These are phyloP conservation scores for Gymnopilus junonius DNA, from an alignment of 768 basidiomycete genomes.

Conservation along the genomic window DNA sequence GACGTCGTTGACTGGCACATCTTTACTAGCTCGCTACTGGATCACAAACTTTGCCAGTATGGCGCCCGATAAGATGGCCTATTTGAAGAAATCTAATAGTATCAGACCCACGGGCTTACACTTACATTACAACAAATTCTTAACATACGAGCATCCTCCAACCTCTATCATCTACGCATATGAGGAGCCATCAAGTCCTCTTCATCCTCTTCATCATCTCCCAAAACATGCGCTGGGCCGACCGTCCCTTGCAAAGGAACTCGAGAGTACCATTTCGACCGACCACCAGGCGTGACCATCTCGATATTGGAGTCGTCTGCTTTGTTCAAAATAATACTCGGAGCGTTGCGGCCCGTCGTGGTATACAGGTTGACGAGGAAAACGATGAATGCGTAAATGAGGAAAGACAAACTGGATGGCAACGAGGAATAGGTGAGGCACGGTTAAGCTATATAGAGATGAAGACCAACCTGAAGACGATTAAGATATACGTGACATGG, in stretches of 20 bases:
- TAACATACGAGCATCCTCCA: not conserved
- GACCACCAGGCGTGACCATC: constrained; percentile 28
- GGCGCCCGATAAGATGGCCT: not conserved
- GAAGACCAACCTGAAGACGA: constrained; percentile 72
- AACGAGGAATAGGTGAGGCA: not conserved
- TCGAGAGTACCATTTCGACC: constrained; percentile 67
- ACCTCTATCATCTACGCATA: constrained; percentile 8
- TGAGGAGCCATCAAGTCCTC: constrained; percentile 31
- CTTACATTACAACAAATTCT: constrained; percentile 7
- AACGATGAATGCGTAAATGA: constrained; percentile 75
- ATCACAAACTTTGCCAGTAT: not conserved
- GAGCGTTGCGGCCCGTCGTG: constrained; percentile 62
- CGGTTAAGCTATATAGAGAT: not conserved
- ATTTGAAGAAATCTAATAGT: not conserved
- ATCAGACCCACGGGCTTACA: not conserved
- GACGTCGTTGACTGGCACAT: too few relatives aligned
- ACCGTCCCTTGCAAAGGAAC: constrained; percentile 43
- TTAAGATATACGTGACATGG: constrained; percentile 87
- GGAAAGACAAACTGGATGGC: constrained; percentile 64
- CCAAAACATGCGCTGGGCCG: constrained; percentile 46
- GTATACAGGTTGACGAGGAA: constrained; percentile 73
- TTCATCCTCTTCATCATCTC: constrained; percentile 56
- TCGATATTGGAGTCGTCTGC: constrained; percentile 29
- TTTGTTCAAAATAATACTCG: constrained; percentile 17
- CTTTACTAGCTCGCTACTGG: not conserved